Conservation (phyloP, 2,329 filamentous ascomycete species). For the Colletotrichum navitas region DNA sequence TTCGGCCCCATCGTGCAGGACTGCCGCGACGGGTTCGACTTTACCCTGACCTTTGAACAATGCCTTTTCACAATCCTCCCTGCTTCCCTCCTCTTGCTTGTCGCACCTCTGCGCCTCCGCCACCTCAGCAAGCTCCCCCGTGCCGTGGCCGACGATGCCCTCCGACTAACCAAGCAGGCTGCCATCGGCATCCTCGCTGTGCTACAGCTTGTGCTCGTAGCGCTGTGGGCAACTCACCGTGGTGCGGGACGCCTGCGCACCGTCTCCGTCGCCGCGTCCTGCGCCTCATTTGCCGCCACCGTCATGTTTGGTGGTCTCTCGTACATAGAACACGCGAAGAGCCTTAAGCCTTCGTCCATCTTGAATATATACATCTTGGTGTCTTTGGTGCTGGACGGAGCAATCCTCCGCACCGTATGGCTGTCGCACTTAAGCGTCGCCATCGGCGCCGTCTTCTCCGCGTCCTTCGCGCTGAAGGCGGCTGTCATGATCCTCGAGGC, state of each 20-base stretch:
- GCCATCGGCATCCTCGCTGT: conserved; percentile 47
- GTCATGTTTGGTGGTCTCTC: conserved; percentile 52
- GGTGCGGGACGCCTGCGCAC: conserved; percentile 44
- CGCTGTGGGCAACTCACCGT: conserved; percentile 48
- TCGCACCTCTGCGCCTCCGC: conserved; percentile 49
- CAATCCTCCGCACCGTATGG: conserved; percentile 53
- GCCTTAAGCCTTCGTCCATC: conserved; percentile 51
- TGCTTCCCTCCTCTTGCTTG: conserved; percentile 48
- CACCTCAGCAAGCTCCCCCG: conserved; percentile 46
- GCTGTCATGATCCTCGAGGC: conserved; percentile 54
- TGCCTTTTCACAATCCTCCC: conserved; percentile 48
- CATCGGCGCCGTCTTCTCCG: conserved; percentile 52
- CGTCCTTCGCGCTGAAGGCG: conserved; percentile 53
- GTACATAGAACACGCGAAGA: conserved; percentile 53
- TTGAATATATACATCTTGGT: conserved; percentile 51
- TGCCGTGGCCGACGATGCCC: conserved; percentile 45
- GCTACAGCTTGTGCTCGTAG: conserved; percentile 51
- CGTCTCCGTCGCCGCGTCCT: conserved; percentile 50
- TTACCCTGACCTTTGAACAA: conserved; percentile 51
- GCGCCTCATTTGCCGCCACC: conserved; percentile 50
- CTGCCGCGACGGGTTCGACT: conserved; percentile 46
- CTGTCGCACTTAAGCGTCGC: conserved; percentile 44
- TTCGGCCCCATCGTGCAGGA: conserved; percentile 47
- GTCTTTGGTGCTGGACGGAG: conserved; percentile 51
- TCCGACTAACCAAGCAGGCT: conserved; percentile 45